phyloP scores from a whole-genome alignment of 1,139 yeast genomes.

The Yamadazyma jaroonii region DNA sequence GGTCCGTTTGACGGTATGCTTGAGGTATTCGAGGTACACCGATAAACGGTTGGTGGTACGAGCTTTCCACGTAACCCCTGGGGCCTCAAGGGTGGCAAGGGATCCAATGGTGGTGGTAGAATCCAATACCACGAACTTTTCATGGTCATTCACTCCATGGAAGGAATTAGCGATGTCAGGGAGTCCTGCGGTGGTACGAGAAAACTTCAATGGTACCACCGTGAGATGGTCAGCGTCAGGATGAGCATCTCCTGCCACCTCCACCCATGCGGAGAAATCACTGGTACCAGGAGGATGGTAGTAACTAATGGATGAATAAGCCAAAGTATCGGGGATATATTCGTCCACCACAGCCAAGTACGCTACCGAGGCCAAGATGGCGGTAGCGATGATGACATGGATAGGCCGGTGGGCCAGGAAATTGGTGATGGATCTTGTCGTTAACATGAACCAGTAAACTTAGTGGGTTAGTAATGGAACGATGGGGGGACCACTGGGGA shows the following conservation, averaged over 20 bases:
- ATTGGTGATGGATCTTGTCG: conserved; percentile 32
- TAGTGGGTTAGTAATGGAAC: no score
- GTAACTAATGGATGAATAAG: conserved; percentile 20
- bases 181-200: conserved; percentile 32
- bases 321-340: conserved; percentile 50
- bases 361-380: conserved; percentile 76
- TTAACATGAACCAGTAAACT: no score
- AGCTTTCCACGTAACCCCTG: conserved; percentile 60
- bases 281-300: conserved; percentile 45
- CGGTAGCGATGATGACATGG: conserved; percentile 74
- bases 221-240: conserved; percentile 45
- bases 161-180: conserved; percentile 34
- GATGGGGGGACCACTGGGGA: no score
- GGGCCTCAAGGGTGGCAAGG: conserved; percentile 24
- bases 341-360: conserved; percentile 82
- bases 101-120: conserved; percentile 27
- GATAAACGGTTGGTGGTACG: conserved; percentile 64
- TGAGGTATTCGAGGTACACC: conserved; percentile 62
- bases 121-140: conserved; percentile 42
- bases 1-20: conserved; percentile 43
- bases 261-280: conserved; percentile 43
- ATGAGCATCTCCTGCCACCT: conserved; percentile 27
- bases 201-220: conserved; percentile 57
- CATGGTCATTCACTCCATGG: conserved; percentile 30
- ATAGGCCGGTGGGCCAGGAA: conserved; percentile 83